Conservation (phyloP, 2,329 filamentous ascomycete species). For the Pestalotiopsis sp. region DNA sequence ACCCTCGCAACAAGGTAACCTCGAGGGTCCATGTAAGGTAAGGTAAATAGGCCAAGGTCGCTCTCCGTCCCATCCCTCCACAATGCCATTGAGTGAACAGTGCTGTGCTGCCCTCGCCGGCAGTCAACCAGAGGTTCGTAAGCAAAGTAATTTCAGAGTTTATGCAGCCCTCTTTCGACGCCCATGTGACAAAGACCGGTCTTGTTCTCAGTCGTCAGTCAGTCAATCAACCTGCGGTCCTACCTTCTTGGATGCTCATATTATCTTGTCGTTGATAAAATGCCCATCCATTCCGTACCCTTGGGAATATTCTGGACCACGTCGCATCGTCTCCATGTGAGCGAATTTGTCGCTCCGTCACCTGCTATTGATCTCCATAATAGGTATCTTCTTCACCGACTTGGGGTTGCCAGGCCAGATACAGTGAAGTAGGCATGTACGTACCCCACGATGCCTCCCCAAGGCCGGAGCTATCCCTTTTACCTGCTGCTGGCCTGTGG, state of each 20-base stretch:
- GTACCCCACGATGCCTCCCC: not conserved
- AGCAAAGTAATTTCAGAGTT: slow-evolving; percentile 1
- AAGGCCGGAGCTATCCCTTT: not conserved
- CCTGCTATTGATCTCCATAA: not conserved
- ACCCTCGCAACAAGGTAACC: no score
- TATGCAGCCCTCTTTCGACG: not conserved
- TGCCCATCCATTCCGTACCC: not conserved
- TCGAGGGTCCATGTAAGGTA: no score
- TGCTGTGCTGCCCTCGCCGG: not conserved
- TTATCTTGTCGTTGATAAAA: no score
- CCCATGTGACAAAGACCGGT: not conserved
- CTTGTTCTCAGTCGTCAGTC: not conserved
- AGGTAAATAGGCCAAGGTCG: no score
- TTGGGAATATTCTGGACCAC: not conserved
- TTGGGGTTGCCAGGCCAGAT: not conserved
- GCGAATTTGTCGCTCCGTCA: not conserved
- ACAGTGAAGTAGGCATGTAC: not conserved
- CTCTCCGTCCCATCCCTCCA: not conserved
- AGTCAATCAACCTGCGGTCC: not conserved
- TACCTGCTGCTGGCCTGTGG: not conserved
- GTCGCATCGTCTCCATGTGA: not conserved
- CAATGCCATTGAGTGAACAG: not conserved
- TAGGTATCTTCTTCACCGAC: not conserved
- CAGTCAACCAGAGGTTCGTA: not conserved
- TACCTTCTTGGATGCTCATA: not conserved